Evolutionary conservation across 2,329 filamentous ascomycete genomes (phyloP), one percentile per base, ranked within the genome.

Genomic region (Cladophialophora chaetospira): DNA sequence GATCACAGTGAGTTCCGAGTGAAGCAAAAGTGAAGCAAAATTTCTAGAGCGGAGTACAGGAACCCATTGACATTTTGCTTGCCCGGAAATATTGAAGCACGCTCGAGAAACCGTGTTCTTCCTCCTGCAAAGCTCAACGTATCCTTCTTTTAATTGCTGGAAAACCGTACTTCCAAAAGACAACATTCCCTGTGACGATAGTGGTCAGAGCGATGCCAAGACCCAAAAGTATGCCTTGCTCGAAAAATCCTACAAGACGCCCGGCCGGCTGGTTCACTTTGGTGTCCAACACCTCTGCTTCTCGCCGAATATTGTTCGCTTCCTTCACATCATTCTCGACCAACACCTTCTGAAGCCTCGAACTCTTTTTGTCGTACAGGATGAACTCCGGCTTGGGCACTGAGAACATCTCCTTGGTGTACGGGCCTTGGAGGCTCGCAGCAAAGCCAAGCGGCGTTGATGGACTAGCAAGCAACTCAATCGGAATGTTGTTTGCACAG

Each of bases 401-500:
- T 1, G 77, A 75, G 66, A 83, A 81, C 57, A 77, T 74, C 0
- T 70, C 65, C 2, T 65, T 64, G 6, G 68, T 69, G 62, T 82
- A 82, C 19, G 78, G 72, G 5, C 65, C 25, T 8, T 33, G 28
- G 5, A 53, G 17, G 9, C 28, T 25, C n/a, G 38, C 28, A 4
- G 35, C 28, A 25, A 38, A 33, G 17, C 42, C 47, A 11, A 35
- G 10, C 13, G 53, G 52, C 21, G 46, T 29, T 13, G 31, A 6
- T 13, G 53, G 46, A 2, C 67, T 67, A 66, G 76, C 63, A 5
- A 87, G 75, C 2, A 86, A 70, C 26, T 80, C 74, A 2, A 71
- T 61, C 0, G 83, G 83, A 8, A 86, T 75, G 49, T 83, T 78
- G 66, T 87, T 87, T 54, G 82, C 71, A 65, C 79, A 81, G 0